Conservation (phyloP, 2,329 filamentous ascomycete species). For the Graphilbum fragrans region DNA sequence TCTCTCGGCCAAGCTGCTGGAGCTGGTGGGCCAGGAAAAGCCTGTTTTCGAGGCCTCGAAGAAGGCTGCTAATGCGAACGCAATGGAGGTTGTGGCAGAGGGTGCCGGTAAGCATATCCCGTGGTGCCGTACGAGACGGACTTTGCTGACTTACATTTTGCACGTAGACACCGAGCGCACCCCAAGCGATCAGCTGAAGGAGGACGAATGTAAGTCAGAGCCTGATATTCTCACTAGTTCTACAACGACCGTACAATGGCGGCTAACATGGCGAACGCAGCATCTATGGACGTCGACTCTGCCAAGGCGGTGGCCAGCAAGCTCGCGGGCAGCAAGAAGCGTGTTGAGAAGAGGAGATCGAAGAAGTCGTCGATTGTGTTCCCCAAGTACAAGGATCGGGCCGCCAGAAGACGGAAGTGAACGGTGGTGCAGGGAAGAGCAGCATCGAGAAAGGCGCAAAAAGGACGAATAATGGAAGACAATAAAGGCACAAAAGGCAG, state of each 20-base stretch:
- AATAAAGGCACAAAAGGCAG: background rate
- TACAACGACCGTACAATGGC: background rate
- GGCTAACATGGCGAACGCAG: constrained; percentile 1
- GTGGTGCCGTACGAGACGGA: too few relatives aligned
- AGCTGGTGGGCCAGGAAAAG: constrained; percentile 52
- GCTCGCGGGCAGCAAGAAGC: constrained; percentile 38
- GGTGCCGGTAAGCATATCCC: constrained; percentile 13
- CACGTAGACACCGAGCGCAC: background rate
- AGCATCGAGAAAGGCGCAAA: background rate
- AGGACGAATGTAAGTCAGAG: constrained; percentile 6
- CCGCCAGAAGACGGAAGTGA: constrained; percentile 27
- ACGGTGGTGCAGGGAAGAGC: background rate
- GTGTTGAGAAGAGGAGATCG: constrained; percentile 43
- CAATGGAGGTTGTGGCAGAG: constrained; percentile 33
- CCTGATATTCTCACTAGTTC: background rate
- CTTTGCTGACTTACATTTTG: too few relatives aligned
- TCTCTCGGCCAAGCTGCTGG: constrained; percentile 74
- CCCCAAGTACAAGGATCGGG: constrained; percentile 41
- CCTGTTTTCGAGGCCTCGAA: constrained; percentile 16
- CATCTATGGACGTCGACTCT: constrained; percentile 47
- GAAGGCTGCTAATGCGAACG: constrained; percentile 23
- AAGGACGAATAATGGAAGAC: too few relatives aligned
- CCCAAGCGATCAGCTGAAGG: constrained; percentile 7
- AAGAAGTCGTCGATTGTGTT: constrained; percentile 49
- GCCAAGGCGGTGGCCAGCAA: constrained; percentile 24